Conservation (phyloP, 306 rosid species). For the Dryas alaskensis region DNA sequence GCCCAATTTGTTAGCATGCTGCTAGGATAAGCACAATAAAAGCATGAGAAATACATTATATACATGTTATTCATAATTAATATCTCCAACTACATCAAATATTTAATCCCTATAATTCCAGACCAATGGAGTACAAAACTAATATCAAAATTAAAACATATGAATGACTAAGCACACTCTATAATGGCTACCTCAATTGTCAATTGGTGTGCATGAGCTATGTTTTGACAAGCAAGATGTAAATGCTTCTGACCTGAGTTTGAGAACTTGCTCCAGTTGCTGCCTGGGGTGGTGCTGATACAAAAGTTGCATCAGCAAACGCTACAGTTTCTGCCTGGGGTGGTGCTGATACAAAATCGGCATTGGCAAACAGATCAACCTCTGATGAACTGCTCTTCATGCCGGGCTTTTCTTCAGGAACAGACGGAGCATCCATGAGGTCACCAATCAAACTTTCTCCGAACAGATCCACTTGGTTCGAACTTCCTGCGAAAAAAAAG, state of each 20-base stretch:
- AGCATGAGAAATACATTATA: neutral
- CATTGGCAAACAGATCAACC: conserved; percentile 95
- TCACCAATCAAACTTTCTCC: conserved; percentile 80
- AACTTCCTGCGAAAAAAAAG: conserved; percentile 30
- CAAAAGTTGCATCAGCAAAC: conserved; percentile 68
- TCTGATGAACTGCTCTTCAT: conserved; percentile 44
- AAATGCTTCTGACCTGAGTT: conserved; percentile 45
- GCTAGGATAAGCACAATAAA: neutral
- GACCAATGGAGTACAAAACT: neutral
- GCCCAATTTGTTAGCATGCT: neutral
- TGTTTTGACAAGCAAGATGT: neutral
- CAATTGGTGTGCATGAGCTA: neutral
- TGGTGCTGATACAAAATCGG: conserved; percentile 70
- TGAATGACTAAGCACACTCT: neutral
- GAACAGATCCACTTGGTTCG: conserved; percentile 76
- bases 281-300: conserved; percentile 50
- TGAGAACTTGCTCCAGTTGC: conserved; percentile 58
- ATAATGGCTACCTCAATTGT: neutral
- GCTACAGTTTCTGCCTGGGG: conserved; percentile 55
- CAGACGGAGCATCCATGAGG: conserved; percentile 84
- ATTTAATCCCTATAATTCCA: neutral
- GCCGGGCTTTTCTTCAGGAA: conserved; percentile 53
- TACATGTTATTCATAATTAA: neutral
- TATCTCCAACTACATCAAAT: neutral
- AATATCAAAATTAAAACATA: neutral